These are phyloP conservation scores for Vigna trinervia DNA, from an alignment of 306 rosid genomes.

Conservation along the genomic window DNA sequence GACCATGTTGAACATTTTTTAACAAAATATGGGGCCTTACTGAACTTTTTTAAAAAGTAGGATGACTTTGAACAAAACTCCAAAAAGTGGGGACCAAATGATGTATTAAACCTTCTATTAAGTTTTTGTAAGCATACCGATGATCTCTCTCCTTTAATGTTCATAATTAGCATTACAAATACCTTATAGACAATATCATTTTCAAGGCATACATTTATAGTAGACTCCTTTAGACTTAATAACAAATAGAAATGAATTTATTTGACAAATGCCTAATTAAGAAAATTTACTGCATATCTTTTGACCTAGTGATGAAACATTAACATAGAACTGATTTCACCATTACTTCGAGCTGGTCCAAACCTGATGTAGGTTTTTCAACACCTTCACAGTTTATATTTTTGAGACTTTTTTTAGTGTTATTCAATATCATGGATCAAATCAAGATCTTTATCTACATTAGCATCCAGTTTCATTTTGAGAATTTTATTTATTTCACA, in stretches of 20 bases:
- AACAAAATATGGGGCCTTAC: no score
- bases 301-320: slow-evolving; percentile 5
- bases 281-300: slow-evolving; percentile 9
- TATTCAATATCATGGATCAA: slow-evolving; percentile 17
- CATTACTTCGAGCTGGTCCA: slow-evolving; percentile 26
- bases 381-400: slow-evolving; percentile 14
- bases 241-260: slow-evolving; percentile 10
- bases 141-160: slow-evolving; percentile 20
- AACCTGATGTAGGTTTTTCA: slow-evolving; percentile 26
- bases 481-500: slow-evolving; percentile 48
- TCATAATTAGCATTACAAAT: slow-evolving; percentile 10
- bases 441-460: slow-evolving; percentile 30
- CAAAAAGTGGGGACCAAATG: no score
- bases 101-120: neutral
- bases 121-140: slow-evolving; percentile 5
- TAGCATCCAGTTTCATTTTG: slow-evolving; percentile 33
- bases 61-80: no score
- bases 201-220: slow-evolving; percentile 12
- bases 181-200: neutral
- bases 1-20: no score
- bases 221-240: slow-evolving; percentile 12
- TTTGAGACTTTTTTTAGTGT: slow-evolving; percentile 20
- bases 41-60: no score
- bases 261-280: slow-evolving; percentile 27
- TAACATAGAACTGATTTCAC: slow-evolving; percentile 28